A percentile compares a stretch with the other conserved stretches of the same genome.
These are phyloP conservation scores for Uronychia setigera DNA, from an alignment of 73 alveolate genomes.

Conservation along the genomic window DNA sequence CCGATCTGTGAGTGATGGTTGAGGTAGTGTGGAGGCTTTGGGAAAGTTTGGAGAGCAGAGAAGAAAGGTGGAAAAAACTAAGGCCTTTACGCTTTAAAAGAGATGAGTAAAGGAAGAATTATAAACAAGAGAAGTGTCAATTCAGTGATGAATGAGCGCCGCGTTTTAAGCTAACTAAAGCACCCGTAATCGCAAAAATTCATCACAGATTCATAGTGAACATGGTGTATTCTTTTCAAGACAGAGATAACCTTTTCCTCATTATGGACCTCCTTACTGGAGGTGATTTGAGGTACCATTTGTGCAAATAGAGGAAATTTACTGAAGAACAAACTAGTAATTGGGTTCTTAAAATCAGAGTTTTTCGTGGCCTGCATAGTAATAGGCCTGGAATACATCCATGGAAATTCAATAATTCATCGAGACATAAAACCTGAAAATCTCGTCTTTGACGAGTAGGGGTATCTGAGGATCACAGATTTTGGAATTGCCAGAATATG, in stretches of 20 bases:
- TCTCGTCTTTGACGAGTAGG: slow-evolving; percentile 46
- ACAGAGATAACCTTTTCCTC: slow-evolving; percentile 83
- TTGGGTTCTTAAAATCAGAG: slow-evolving; percentile 12
- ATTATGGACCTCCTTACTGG: slow-evolving; percentile 86
- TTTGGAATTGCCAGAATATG: slow-evolving; percentile 51
- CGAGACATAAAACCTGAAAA: slow-evolving; percentile 56
- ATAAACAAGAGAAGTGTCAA: slow-evolving; percentile 74
- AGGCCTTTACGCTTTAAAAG: slow-evolving; percentile 77
- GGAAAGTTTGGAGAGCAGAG: slow-evolving; percentile 43
- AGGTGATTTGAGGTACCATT: slow-evolving; percentile 75
- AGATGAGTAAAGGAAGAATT: slow-evolving; percentile 76
- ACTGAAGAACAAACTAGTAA: slow-evolving; percentile 64
- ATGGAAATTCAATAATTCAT: slow-evolving; percentile 29
- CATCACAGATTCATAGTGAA: slow-evolving; percentile 77
- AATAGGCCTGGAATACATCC: slow-evolving; percentile 43
- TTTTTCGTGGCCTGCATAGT: slow-evolving; percentile 58
- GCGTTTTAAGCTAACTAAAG: slow-evolving; percentile 66
- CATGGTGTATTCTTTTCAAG: slow-evolving; percentile 94
- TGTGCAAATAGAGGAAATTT: slow-evolving; percentile 57
- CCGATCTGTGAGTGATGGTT: no score
- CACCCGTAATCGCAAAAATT: slow-evolving; percentile 53
- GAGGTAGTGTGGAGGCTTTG: slow-evolving; percentile 87
- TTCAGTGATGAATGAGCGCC: slow-evolving; percentile 77
- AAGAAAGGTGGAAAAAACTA: slow-evolving; percentile 74
- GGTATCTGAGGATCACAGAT: slow-evolving; percentile 64